Evolutionary conservation across 495 filamentous ascomycete species (phyloP).

Genomic region (Glonium stellatum): DNA sequence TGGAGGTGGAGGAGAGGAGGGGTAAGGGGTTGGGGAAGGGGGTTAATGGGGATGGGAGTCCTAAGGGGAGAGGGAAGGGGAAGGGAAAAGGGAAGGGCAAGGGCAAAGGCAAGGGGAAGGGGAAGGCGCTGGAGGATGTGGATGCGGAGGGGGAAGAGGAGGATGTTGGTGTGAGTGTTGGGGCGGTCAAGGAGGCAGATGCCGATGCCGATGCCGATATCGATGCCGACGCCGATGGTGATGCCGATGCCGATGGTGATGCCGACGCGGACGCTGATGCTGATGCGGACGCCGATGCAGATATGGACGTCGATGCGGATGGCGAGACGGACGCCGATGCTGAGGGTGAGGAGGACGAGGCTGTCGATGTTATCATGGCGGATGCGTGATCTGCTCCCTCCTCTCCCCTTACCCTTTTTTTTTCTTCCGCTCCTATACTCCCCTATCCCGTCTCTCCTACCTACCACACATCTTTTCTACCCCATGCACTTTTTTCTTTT

Average conservation of each 20-base stretch:
- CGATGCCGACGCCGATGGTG: constrained; percentile 22
- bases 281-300: constrained; percentile 8
- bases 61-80: constrained; percentile 6
- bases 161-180: constrained; percentile 13
- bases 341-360: constrained; percentile 26
- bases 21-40: constrained; percentile 12
- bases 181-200: constrained; percentile 4
- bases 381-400: constrained; percentile 2
- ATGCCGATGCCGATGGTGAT: constrained; percentile 23
- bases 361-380: constrained; percentile 7
- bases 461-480: no score
- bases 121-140: not conserved
- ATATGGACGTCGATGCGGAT: constrained; percentile 10
- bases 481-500: no score
- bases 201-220: constrained; percentile 14
- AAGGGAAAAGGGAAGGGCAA: not conserved
- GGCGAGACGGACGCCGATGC: constrained; percentile 24
- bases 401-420: no score
- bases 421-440: no score
- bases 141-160: constrained; percentile 23
- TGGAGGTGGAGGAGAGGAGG: constrained; percentile 19
- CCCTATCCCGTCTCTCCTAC: no score
- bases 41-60: not conserved
- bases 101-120: constrained; percentile 21
- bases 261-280: constrained; percentile 19